Evolutionary conservation across 2,329 filamentous ascomycete genomes (phyloP).

Genomic region (Scedosporium dehoogii): DNA sequence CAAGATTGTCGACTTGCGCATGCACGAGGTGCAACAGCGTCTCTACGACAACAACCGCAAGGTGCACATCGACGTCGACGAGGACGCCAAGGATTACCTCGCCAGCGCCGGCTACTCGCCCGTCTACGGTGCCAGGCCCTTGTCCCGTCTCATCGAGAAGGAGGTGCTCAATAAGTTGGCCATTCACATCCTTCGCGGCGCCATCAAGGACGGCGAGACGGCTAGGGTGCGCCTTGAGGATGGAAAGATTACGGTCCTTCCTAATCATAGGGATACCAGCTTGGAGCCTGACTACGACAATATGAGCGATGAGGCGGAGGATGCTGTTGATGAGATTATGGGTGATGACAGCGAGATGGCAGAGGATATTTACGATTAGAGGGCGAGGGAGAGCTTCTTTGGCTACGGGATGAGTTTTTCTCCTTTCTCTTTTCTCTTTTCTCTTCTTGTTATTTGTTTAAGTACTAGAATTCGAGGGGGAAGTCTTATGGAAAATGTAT

Average conservation of each 20-base stretch:
- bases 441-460: too few species aligned
- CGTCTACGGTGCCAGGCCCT: constrained; percentile 83
- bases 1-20: constrained; percentile 86
- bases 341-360: constrained; percentile 44
- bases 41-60: constrained; percentile 78
- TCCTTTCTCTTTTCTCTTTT: not conserved
- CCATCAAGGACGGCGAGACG: constrained; percentile 73
- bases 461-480: too few species aligned
- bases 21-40: constrained; percentile 83
- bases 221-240: constrained; percentile 72
- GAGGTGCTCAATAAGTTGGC: constrained; percentile 92
- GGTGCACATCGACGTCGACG: constrained; percentile 69
- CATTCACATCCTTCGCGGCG: constrained; percentile 78
- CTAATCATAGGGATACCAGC: constrained; percentile 66
- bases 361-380: constrained; percentile 41
- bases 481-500: too few species aligned
- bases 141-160: constrained; percentile 87
- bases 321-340: constrained; percentile 60
- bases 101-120: constrained; percentile 88
- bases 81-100: constrained; percentile 87
- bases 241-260: constrained; percentile 68
- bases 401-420: not conserved
- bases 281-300: constrained; percentile 50
- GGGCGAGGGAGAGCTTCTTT: too few species aligned
- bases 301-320: constrained; percentile 63